Evolutionary conservation across 352 stramenopile genomes (phyloP).

Genomic region (Phytophthora palmivora): DNA sequence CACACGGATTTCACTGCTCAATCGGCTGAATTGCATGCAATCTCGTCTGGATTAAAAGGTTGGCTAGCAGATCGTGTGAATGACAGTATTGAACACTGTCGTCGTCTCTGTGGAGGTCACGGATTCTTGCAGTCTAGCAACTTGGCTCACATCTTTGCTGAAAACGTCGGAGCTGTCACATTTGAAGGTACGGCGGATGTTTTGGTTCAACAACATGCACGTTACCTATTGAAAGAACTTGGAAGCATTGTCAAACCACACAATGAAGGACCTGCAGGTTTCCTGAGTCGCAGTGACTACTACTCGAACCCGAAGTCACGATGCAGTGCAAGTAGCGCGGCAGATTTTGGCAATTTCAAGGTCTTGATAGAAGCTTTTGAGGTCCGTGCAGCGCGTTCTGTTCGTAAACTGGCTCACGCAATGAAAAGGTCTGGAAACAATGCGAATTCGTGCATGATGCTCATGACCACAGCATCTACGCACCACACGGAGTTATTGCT

Average conservation of each 20-base stretch:
- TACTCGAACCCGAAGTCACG: constrained; percentile 40
- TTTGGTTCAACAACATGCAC: constrained; percentile 54
- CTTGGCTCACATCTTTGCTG: constrained; percentile 30
- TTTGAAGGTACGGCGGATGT: constrained; percentile 63
- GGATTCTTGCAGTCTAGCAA: constrained; percentile 23
- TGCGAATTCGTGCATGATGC: constrained; percentile 50
- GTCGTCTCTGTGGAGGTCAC: constrained; percentile 21
- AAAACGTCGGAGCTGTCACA: constrained; percentile 44
- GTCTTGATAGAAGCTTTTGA: constrained; percentile 47
- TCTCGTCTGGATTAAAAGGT: constrained; percentile 25
- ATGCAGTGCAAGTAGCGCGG: constrained; percentile 33
- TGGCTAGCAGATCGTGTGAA: constrained; percentile 24
- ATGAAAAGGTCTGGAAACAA: constrained; percentile 45
- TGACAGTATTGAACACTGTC: constrained; percentile 24
- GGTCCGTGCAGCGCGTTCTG: constrained; percentile 36
- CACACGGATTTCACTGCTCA: constrained; percentile 10
- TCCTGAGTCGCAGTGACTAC: constrained; percentile 38
- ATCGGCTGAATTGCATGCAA: constrained; percentile 17
- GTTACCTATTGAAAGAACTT: constrained; percentile 47
- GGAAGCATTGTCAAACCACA: not conserved
- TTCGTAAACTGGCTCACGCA: constrained; percentile 43
- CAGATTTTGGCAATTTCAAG: constrained; percentile 41
- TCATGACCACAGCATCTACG: constrained; percentile 51
- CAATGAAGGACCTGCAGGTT: constrained; percentile 18
- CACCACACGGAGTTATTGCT: constrained; percentile 53